Evolutionary conservation across 176 grass and related monocot species (phyloP), one percentile per base, ranked within the genome.

Genomic region (Triticum timopheevii): DNA sequence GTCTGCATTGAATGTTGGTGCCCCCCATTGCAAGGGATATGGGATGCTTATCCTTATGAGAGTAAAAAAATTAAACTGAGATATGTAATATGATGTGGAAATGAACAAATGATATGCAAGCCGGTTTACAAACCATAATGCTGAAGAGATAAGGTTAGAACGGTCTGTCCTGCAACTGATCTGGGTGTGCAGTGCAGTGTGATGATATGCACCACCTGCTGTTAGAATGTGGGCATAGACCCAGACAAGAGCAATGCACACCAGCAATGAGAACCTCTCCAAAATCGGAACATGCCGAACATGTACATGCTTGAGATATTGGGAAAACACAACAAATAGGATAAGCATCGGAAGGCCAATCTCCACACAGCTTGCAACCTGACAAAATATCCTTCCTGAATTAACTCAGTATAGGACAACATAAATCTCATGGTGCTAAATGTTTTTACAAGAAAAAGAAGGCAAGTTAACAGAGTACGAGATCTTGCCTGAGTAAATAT

Each of bases 311-410:
- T 98, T 98, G 39, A 98, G 90, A 83, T 95, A 98, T 87, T 98
- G 87, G 45, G 94, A 96, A 68, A 92, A 69, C 5, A 83, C 92
- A n/a, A 96, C 76, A 88, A 96, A 99, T 39, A 99, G 80, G 34
- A 99, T 94, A 20, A 99, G 92, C 92, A 93, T 94, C 20, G 90
- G 97, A 80, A 99, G 80, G 28, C 97, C 92, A 61, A 96, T 99
- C 90, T 99, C 97, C 50, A 94, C 94, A 67, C 97, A 99, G 85
- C 87, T 94, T 39, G 94, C 97, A 82, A 88, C 90, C 97, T 99
- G 76, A 77, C 0, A 82, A 86, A 79, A 91, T 77, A 27, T 19
- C 49, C 1, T 50, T 82, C 36, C 65, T 84, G n/a, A 76, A 76
- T 91, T 81, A 87, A 50, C 61, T 69, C 44, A 49, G n/a, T 69